Percentiles rank a stretch among this genome's conserved stretches.
Evolutionary conservation across 331 rosid genomes (phyloP).

Genomic region (Cydonia oblonga): DNA sequence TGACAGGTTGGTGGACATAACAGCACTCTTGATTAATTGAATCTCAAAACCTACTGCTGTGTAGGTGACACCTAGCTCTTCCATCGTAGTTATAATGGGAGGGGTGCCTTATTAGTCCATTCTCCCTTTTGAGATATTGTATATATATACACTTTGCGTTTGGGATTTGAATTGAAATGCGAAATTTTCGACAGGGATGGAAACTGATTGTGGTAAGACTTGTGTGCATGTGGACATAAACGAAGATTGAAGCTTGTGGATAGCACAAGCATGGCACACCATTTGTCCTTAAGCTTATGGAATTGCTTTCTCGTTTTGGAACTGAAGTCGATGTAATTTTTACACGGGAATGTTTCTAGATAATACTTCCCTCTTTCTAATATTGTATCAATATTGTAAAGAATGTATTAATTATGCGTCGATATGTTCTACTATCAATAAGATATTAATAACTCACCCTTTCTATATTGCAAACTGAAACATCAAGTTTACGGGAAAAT

Average conservation of each 20-base stretch:
- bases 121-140: background rate
- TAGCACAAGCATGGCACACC: constrained; percentile 1
- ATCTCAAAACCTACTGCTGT: background rate
- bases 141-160: background rate
- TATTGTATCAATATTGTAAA: too few species aligned
- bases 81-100: background rate
- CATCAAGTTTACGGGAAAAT: background rate
- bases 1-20: background rate
- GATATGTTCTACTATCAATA: too few species aligned
- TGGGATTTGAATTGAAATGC: background rate
- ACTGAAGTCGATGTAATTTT: background rate
- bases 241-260: background rate
- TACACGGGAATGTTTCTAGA: background rate
- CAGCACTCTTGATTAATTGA: background rate
- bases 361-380: background rate
- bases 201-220: background rate
- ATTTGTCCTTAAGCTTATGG: background rate
- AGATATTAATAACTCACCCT: background rate
- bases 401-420: too few species aligned
- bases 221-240: background rate
- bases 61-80: background rate
- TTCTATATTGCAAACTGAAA: background rate
- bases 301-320: background rate
- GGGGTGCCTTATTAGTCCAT: background rate
- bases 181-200: background rate